Evolutionary conservation across 1,139 yeast species (phyloP).

Genomic region (Kodamaea anthophila): DNA sequence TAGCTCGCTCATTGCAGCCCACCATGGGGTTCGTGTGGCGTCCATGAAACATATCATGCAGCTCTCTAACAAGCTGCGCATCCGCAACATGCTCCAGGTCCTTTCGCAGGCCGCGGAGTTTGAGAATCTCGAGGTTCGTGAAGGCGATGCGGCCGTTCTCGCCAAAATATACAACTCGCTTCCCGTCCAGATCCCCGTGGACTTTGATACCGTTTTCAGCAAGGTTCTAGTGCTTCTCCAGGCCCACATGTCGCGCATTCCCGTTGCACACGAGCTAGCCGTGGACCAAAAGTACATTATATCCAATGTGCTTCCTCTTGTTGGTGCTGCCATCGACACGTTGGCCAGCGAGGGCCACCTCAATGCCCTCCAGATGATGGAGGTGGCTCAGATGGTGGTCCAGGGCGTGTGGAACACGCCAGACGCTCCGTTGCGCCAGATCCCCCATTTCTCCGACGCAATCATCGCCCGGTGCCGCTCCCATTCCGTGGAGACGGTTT

Average conservation of each 20-base stretch:
- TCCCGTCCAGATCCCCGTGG: constrained; percentile 16
- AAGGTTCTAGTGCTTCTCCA: constrained; percentile 75
- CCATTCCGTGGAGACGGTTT: constrained; percentile 61
- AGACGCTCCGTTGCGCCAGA: constrained; percentile 73
- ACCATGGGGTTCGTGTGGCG: constrained; percentile 56
- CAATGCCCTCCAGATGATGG: constrained; percentile 80
- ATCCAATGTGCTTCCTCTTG: constrained; percentile 40
- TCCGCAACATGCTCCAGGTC: constrained; percentile 61
- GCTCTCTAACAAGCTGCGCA: constrained; percentile 50
- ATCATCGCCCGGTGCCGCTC: constrained; percentile 55
- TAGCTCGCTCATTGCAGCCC: constrained; percentile 70
- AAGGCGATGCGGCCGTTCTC: constrained; percentile 49
- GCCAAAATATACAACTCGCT: constrained; percentile 40
- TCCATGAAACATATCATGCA: constrained; percentile 58
- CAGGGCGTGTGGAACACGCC: constrained; percentile 78
- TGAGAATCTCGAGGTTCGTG: constrained; percentile 55
- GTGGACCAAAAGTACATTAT: constrained; percentile 53
- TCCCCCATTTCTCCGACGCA: constrained; percentile 60
- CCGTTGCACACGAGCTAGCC: constrained; percentile 49
- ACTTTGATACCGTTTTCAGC: constrained; percentile 50
- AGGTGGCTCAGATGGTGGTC: constrained; percentile 78
- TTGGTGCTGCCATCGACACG: constrained; percentile 68
- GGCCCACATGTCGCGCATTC: constrained; percentile 69
- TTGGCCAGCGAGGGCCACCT: constrained; percentile 76
- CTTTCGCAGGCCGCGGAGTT: constrained; percentile 67